A percentile compares a stretch with the other conserved stretches of the same genome.
Evolutionary conservation across 1,284 basidiomycete species (phyloP).

Genomic region (Fistulina hepatica): DNA sequence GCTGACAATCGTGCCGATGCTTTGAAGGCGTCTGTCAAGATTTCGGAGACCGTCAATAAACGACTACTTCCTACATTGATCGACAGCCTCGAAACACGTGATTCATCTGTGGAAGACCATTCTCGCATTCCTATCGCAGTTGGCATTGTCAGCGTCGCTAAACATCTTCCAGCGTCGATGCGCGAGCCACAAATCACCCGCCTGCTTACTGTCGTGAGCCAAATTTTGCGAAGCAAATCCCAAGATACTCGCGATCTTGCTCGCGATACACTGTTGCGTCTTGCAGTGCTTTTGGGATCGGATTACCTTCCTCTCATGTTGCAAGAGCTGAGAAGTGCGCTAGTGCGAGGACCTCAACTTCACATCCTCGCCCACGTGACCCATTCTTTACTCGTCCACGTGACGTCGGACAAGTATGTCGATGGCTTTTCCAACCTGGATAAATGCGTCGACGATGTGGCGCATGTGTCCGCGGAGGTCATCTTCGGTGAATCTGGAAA

Average conservation of each 20-base stretch:
- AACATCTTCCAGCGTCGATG: slow-evolving; percentile 62
- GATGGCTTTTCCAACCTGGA: slow-evolving; percentile 57
- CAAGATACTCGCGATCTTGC: slow-evolving; percentile 90
- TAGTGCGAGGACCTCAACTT: slow-evolving; percentile 87
- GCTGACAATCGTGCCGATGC: slow-evolving; percentile 11
- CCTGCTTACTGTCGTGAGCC: slow-evolving; percentile 76
- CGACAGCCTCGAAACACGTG: slow-evolving; percentile 70
- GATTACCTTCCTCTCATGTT: slow-evolving; percentile 66
- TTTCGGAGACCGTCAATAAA: slow-evolving; percentile 70
- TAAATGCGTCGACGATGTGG: slow-evolving; percentile 66
- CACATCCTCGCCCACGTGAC: slow-evolving; percentile 84
- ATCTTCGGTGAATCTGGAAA: slow-evolving; percentile 92
- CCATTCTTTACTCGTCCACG: slow-evolving; percentile 75
- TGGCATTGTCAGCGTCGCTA: slow-evolving; percentile 80
- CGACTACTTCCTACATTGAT: slow-evolving; percentile 72
- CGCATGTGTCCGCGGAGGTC: slow-evolving; percentile 82
- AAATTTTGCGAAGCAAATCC: slow-evolving; percentile 84
- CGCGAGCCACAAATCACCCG: slow-evolving; percentile 70
- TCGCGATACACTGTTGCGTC: slow-evolving; percentile 78
- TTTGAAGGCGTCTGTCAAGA: slow-evolving; percentile 28
- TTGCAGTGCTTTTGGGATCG: slow-evolving; percentile 68
- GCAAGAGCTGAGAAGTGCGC: slow-evolving; percentile 72
- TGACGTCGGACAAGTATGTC: slow-evolving; percentile 54
- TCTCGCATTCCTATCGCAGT: slow-evolving; percentile 83
- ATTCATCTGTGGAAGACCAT: slow-evolving; percentile 74